Conservation (phyloP, 1,284 basidiomycete genomes). For the Cryptococcus jaspeensis region DNA sequence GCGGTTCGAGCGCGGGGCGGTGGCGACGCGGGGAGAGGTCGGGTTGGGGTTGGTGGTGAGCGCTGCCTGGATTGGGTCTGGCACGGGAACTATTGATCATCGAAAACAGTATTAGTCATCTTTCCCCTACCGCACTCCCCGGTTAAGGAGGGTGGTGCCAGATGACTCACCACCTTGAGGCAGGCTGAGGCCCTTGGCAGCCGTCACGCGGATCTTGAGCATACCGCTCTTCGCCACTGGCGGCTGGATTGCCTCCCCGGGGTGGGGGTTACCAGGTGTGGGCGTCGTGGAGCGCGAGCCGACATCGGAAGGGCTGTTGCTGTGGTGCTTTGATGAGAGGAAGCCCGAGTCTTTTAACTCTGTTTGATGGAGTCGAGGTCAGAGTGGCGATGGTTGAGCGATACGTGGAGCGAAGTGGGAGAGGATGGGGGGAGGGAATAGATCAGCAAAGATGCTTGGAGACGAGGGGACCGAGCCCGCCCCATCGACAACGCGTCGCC, state of each 20-base stretch:
- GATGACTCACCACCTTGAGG: constrained; percentile 52
- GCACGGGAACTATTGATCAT: constrained; percentile 70
- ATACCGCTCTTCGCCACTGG: constrained; percentile 56
- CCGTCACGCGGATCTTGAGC: constrained; percentile 59
- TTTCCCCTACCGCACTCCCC: neutral
- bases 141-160: neutral
- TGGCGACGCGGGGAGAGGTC: constrained; percentile 37
- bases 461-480: neutral
- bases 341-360: constrained; percentile 51
- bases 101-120: constrained; percentile 1
- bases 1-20: constrained; percentile 58
- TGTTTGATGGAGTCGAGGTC: constrained; percentile 10
- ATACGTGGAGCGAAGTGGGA: constrained; percentile 45
- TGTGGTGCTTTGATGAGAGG: constrained; percentile 29
- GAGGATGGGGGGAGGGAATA: constrained; percentile 55
- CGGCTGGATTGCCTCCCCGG: constrained; percentile 28
- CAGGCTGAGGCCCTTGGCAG: constrained; percentile 56
- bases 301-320: constrained; percentile 29
- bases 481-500: constrained; percentile 1
- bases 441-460: constrained; percentile 1
- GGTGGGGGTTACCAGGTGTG: constrained; percentile 50
- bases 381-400: neutral
- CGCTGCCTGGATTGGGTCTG: constrained; percentile 81
- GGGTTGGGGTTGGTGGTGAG: constrained; percentile 58
- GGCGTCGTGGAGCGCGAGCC: constrained; percentile 49